Evolutionary conservation across 1,139 yeast genomes (phyloP), one percentile per base, ranked within the genome.

Genomic region (Zygotorulaspora mrakii): DNA sequence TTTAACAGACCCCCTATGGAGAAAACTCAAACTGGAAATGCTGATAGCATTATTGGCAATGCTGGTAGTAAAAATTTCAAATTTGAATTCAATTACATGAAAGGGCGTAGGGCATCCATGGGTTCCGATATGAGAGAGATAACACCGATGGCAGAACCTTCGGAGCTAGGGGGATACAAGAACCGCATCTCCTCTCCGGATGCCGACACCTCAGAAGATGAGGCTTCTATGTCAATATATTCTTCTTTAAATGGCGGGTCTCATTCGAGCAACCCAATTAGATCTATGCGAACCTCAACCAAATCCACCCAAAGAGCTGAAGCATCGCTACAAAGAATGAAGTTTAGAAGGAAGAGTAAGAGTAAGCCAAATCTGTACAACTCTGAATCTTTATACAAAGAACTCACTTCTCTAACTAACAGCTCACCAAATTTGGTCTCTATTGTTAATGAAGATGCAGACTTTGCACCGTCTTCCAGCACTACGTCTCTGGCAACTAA

Each of bases 321-420:
- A 55, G 85, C 85, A 0, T 78, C 84, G 0, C 61, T 81, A 29
- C 72, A 77, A 45, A 67, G 88, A 59, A 77, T 80, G 71, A 70
- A 76, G 46, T 74, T 76, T 26, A 66, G 84, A 45, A 63, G 85
- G 43, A 72, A 72, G 53, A 76, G 79, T 42, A 76, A 72, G 50
- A 70, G 76, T 24, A 65, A 68, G 5, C 53, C 67, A 17, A 46
- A 42, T 17, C 29, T 40, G 8, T 42, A 44, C n/a, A 44, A 40
- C 30, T 41, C 47, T 5, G 47, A 42, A 11, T 41, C 53, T 10
- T 29, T 46, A 2, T 48, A 49, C 24, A 50, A 47, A 29, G 55
- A 49, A 10, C 37, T 55, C 22, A 50, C 42, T 21, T 41, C 53
- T 14, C 41, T 57, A 4, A 51, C 54, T 21, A 47, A 54, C 14